Percentiles rank a stretch among this genome's conserved stretches.
phyloP scores from a whole-genome alignment of 108 stramenopile species.

The Skeletonema marinoi region DNA sequence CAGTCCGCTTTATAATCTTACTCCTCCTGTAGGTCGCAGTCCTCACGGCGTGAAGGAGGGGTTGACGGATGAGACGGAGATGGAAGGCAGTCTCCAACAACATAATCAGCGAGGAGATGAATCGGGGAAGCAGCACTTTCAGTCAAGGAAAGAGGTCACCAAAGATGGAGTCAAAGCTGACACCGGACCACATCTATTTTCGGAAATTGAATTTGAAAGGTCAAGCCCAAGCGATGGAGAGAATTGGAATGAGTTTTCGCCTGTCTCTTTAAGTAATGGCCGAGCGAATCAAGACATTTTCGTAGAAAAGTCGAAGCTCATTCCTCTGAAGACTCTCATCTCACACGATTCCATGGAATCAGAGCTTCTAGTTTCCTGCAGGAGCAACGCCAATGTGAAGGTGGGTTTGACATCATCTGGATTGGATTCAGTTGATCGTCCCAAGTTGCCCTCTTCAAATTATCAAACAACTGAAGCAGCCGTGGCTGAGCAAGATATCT shows the following conservation, averaged over 20 bases:
- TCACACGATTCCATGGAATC: conserved; percentile 45
- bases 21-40: neutral
- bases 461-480: neutral
- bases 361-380: conserved; percentile 42
- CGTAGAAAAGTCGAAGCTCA: conserved; percentile 21
- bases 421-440: neutral
- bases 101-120: neutral
- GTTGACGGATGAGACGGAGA: neutral
- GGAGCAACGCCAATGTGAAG: conserved; percentile 1
- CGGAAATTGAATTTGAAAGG: conserved; percentile 11
- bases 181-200: neutral
- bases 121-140: neutral
- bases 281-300: conserved; percentile 6
- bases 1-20: neutral
- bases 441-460: neutral
- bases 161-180: neutral
- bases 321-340: conserved; percentile 28
- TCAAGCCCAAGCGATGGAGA: neutral
- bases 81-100: neutral
- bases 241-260: conserved; percentile 6
- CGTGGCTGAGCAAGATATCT: neutral
- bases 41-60: neutral
- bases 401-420: neutral
- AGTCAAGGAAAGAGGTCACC: neutral
- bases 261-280: neutral